A percentile compares a stretch with the other conserved stretches of the same genome.
These are phyloP conservation scores for Suillus bovinus DNA, from an alignment of 768 basidiomycete species.

Conservation along the genomic window DNA sequence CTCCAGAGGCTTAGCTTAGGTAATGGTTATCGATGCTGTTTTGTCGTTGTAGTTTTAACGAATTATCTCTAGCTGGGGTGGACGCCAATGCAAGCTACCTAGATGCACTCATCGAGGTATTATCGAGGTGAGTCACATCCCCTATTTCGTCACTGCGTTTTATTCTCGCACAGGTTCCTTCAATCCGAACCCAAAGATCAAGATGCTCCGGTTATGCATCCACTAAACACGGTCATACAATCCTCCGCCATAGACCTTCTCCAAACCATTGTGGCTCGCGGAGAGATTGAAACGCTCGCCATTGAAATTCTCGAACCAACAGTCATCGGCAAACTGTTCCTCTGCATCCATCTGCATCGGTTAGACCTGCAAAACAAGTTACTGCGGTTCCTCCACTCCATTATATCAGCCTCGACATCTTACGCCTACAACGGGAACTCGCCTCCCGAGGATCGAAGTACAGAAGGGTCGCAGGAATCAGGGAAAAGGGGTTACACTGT, in stretches of 20 bases:
- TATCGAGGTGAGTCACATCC: slow-evolving; percentile 62
- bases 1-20: slow-evolving; percentile 60
- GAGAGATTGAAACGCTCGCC: slow-evolving; percentile 65
- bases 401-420: slow-evolving; percentile 66
- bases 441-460: slow-evolving; percentile 33
- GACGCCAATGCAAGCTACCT: slow-evolving; percentile 69
- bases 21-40: slow-evolving; percentile 26
- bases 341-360: slow-evolving; percentile 63
- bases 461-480: slow-evolving; percentile 35
- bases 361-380: slow-evolving; percentile 93
- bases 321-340: slow-evolving; percentile 74
- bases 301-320: slow-evolving; percentile 69
- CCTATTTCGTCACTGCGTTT: not conserved
- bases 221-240: slow-evolving; percentile 67
- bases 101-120: slow-evolving; percentile 70
- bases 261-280: slow-evolving; percentile 78
- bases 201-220: slow-evolving; percentile 51
- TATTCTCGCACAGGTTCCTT: slow-evolving; percentile 52
- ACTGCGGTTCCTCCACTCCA: slow-evolving; percentile 85
- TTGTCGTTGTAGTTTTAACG: slow-evolving; percentile 11
- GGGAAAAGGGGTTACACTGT: slow-evolving; percentile 45
- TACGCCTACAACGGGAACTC: slow-evolving; percentile 29
- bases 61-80: slow-evolving; percentile 32
- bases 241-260: slow-evolving; percentile 78
- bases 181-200: slow-evolving; percentile 71